Percentiles rank a stretch among this genome's conserved stretches.
These are phyloP conservation scores for Stemphylium vesicarium DNA, from an alignment of 2,329 filamentous ascomycete species.

Conservation along the genomic window DNA sequence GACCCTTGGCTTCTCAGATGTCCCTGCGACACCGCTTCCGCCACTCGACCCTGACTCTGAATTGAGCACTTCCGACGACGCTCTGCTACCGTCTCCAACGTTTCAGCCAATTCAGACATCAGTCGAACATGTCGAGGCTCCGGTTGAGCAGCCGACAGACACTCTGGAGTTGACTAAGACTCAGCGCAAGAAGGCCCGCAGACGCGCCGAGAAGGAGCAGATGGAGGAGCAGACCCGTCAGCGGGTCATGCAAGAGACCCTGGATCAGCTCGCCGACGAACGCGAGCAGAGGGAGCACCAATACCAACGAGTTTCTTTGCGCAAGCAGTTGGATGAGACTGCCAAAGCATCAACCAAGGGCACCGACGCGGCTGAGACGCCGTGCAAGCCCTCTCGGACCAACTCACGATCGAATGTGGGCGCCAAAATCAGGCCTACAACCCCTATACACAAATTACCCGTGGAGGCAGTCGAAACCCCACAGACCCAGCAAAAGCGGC, in stretches of 20 bases:
- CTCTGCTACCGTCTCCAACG: slow-evolving; percentile 31
- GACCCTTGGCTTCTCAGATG: slow-evolving; percentile 48
- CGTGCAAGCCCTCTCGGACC: slow-evolving; percentile 9
- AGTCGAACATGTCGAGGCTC: neutral
- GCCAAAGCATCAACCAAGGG: neutral
- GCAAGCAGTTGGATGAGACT: slow-evolving; percentile 1
- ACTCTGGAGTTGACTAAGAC: slow-evolving; percentile 28
- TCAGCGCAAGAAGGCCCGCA: slow-evolving; percentile 36
- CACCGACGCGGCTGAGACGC: slow-evolving; percentile 1
- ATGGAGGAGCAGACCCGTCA: slow-evolving; percentile 15
- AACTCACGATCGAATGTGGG: slow-evolving; percentile 38
- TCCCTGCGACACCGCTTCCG: slow-evolving; percentile 23
- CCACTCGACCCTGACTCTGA: slow-evolving; percentile 35
- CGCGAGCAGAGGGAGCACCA: slow-evolving; percentile 7
- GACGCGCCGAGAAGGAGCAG: slow-evolving; percentile 30
- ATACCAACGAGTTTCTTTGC: neutral
- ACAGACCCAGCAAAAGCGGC: slow-evolving; percentile 14
- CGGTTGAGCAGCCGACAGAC: slow-evolving; percentile 2
- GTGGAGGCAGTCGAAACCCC: neutral
- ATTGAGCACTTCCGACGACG: slow-evolving; percentile 55
- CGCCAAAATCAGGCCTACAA: slow-evolving; percentile 34
- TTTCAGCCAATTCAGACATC: slow-evolving; percentile 2
- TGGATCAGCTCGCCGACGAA: slow-evolving; percentile 13
- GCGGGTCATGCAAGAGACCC: slow-evolving; percentile 15
- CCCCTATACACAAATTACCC: slow-evolving; percentile 9